These are phyloP conservation scores for Arachnomyces sp. DNA, from an alignment of 2,329 filamentous ascomycete genomes.

Conservation along the genomic window DNA sequence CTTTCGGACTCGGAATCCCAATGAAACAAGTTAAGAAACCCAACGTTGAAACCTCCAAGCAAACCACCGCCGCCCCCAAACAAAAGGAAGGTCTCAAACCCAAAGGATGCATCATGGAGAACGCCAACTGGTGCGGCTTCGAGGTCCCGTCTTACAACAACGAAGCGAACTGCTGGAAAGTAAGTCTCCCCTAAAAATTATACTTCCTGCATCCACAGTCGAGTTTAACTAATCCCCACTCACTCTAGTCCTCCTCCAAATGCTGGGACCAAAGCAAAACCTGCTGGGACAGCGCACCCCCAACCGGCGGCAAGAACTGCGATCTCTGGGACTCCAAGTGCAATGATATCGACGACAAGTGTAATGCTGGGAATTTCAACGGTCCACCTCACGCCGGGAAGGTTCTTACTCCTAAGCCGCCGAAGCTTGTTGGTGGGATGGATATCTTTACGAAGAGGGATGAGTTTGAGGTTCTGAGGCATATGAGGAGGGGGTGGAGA, in stretches of 20 bases:
- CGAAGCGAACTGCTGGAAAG: conserved; percentile 54
- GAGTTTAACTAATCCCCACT: conserved; percentile 1
- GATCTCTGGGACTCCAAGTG: conserved; percentile 55
- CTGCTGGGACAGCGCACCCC: conserved; percentile 55
- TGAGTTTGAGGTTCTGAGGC: too few relatives aligned
- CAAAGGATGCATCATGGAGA: conserved; percentile 52
- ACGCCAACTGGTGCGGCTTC: conserved; percentile 65
- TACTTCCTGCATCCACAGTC: background rate
- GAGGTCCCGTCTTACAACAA: conserved; percentile 52
- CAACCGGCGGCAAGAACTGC: conserved; percentile 56
- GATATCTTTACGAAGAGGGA: too few relatives aligned
- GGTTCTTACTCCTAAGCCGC: conserved; percentile 24
- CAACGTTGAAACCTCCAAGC: conserved; percentile 6
- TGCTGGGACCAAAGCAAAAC: conserved; percentile 53
- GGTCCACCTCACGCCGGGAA: conserved; percentile 39
- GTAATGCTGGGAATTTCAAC: conserved; percentile 33
- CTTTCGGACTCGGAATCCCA: conserved; percentile 25
- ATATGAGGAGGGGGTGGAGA: too few relatives aligned
- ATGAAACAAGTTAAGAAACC: conserved; percentile 3
- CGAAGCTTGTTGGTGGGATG: too few relatives aligned
- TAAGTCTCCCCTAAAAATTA: conserved; percentile 16
- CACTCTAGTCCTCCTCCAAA: conserved; percentile 33
- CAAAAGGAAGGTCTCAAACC: conserved; percentile 50
- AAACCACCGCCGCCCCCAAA: conserved; percentile 10
- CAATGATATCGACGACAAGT: conserved; percentile 34